Evolutionary conservation across 163 green algal genomes (phyloP), one percentile per base, ranked within the genome.

Genomic region (Chloromonas sp.): DNA sequence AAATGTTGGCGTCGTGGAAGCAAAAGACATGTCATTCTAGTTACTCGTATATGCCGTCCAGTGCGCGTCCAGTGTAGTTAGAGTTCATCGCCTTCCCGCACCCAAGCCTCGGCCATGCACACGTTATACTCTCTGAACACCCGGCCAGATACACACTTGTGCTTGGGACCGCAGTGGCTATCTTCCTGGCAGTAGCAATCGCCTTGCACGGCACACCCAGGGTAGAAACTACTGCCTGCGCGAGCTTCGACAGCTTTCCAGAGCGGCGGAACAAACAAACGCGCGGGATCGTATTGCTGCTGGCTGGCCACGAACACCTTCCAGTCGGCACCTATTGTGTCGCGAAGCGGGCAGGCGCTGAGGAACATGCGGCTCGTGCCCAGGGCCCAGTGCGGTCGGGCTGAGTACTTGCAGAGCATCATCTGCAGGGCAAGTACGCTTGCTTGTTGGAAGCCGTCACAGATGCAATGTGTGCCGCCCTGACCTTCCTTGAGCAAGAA

Each of bases 381-480:
- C 0, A 87, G 78, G 1, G 82, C 87, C 87, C 87, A 90, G 1
- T 84, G 76, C 1, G 87, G 87, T 1, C 87, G 81, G 3, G 78
- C 87, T 60, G 59, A 36, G 82, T 90, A 90, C 84, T 88, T 88
- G 84, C 87, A 90, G 77, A 90, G 82, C 1, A 81, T 90, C 84
- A 90, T 86, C 82, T 87, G 86, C 81, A 89, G 81, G 57, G 66
- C 66, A 11, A 74, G 66, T 5, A 11, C 66, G 66, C 36, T 36
- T 36, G 36, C 36, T 36, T 36, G 36, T 36, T 36, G 36, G 36
- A 36, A 36, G 36, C 36, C 36, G 36, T 36, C 36, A 36, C 36
- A 36, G 36, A 36, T 36, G 36, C 36, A 36, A 36, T 36, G 36
- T 36, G 36, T 36, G 36, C 36, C 36, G 36, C 36, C 36, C 36